Percentiles rank a stretch among this genome's conserved stretches.
Conservation (phyloP, 306 rosid genomes). For the Prinsepia uniflora region DNA sequence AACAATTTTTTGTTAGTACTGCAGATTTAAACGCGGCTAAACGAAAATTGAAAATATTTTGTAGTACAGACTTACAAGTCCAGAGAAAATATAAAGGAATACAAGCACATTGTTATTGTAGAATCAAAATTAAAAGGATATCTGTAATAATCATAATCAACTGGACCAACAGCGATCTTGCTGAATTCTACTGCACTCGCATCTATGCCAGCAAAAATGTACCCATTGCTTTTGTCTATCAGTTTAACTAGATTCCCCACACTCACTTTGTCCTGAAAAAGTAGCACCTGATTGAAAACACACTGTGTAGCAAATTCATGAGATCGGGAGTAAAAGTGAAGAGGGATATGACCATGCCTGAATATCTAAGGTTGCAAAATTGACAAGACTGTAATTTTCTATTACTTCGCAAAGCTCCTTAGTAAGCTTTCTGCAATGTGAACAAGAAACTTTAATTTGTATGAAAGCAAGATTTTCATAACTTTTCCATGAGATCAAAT, state of each 20-base stretch:
- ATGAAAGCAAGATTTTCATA: background rate
- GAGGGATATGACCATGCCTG: constrained; percentile 47
- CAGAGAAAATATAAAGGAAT: background rate
- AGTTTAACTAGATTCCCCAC: constrained; percentile 83
- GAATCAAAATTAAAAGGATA: constrained; percentile 53
- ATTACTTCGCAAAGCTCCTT: constrained; percentile 87
- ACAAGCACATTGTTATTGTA: background rate
- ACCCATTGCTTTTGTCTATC: constrained; percentile 87
- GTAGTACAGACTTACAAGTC: background rate
- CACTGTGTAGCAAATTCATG: constrained; percentile 11
- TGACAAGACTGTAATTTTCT: constrained; percentile 67
- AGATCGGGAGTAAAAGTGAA: constrained; percentile 5
- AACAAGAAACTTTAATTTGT: constrained; percentile 6
- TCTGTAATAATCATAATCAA: constrained; percentile 94
- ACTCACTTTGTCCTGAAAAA: constrained; percentile 88
- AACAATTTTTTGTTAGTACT: background rate
- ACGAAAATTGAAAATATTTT: background rate
- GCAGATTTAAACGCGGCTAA: background rate
- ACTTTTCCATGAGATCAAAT: background rate
- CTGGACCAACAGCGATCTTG: constrained; percentile 79
- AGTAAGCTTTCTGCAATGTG: constrained; percentile 81
- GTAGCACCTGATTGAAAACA: constrained; percentile 19
- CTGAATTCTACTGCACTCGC: constrained; percentile 90
- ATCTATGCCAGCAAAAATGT: constrained; percentile 80
- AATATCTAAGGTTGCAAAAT: constrained; percentile 85